Evolutionary conservation across 2,329 filamentous ascomycete species (phyloP).

Genomic region (Blastomyces gilchristii): DNA sequence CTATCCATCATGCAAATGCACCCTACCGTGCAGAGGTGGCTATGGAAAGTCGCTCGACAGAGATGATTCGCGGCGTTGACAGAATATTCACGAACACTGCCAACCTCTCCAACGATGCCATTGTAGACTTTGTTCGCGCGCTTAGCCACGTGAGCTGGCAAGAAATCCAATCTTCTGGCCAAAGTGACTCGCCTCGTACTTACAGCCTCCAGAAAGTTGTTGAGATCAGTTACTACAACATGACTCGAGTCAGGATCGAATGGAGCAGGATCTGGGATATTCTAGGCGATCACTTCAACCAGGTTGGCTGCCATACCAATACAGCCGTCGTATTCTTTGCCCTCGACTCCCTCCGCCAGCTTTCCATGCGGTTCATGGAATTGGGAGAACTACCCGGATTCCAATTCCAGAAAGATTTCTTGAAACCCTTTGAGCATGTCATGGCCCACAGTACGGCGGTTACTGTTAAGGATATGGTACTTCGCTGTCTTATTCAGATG

Average conservation of each 20-base stretch:
- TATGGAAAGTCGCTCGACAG: slow-evolving; percentile 81
- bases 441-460: slow-evolving; percentile 86
- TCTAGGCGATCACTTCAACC: slow-evolving; percentile 96
- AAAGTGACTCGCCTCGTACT: slow-evolving; percentile 88
- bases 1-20: slow-evolving; percentile 39
- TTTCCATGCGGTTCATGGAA: slow-evolving; percentile 98
- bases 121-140: slow-evolving; percentile 87
- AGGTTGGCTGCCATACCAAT: slow-evolving; percentile 92
- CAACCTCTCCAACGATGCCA: slow-evolving; percentile 83
- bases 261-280: slow-evolving; percentile 98
- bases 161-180: slow-evolving; percentile 93
- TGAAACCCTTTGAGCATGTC: slow-evolving; percentile 97
- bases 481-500: slow-evolving; percentile 97
- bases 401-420: slow-evolving; percentile 98
- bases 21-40: slow-evolving; percentile 69
- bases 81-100: slow-evolving; percentile 95
- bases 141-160: slow-evolving; percentile 97
- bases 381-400: slow-evolving; percentile 96
- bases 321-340: slow-evolving; percentile 97
- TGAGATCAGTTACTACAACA: slow-evolving; percentile 99
- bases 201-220: slow-evolving; percentile 98
- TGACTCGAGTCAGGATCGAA: slow-evolving; percentile 95
- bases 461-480: slow-evolving; percentile 92
- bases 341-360: slow-evolving; percentile 82
- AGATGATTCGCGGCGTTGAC: slow-evolving; percentile 86